Base-by-base conservation (phyloP, 2,329 filamentous ascomycete species). In the Nigrospora osmanthi region DNA sequence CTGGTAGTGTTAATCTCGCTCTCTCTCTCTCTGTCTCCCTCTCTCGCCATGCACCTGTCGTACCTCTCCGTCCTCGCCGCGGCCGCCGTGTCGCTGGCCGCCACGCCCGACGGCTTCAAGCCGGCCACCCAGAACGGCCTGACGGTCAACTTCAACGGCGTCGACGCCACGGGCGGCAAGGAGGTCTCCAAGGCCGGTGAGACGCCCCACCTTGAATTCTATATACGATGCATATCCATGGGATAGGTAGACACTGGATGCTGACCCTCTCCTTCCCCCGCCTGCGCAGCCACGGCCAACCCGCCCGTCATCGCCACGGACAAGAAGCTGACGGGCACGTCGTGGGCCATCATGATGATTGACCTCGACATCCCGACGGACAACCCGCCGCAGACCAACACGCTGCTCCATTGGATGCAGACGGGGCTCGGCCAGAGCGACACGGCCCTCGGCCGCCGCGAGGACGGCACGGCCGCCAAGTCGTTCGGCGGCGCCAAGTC, bases 341-440 rank as follows among this genome's bases (percentile, higher is more conserved):
- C 65, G 4, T 71, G 65, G 49, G 62, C 65, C 13, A 56, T 70
- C 31, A 43, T 70, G 46, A 70, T 70, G 67, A 57, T 70, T 39
- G 66, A 70, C 47, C 61, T 75, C 6, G 72, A 73, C 51, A 76
- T 67, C 59, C 72, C 67, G 38, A 69, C 68, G 11, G 64, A 60
- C 50, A 60, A 28, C 35, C 60, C 66, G 3, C 62, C 63, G 1
- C 41, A 54, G 38, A 68, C 66, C 11, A 56, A 52, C 45, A 70
- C 66, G 12, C 54, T 69, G 17, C 60, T 70, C 35, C 66, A 70
- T 58, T 71, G 68, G 68, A 54, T 69, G 58, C 67, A 70, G 55
- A 66, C 59, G 1, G 63, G 57, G n/a, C 56, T 70, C 19, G 39
- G 31, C 13, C 55, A 58, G 38, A 55, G 49, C 46, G 48, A 52